Conservation (phyloP, 352 stramenopile species). For the Phytophthora colocasiae region DNA sequence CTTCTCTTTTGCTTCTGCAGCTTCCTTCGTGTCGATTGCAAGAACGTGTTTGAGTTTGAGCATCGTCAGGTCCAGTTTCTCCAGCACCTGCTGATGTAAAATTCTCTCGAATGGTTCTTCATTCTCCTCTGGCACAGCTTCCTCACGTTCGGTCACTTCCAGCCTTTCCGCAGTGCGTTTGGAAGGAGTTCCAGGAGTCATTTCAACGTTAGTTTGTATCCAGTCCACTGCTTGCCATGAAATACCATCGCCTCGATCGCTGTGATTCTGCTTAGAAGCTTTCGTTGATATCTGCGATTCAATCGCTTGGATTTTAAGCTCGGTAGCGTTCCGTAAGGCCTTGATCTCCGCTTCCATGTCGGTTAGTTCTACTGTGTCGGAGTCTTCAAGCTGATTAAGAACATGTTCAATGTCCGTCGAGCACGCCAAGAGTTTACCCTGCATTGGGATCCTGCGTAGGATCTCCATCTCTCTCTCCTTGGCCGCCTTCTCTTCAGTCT, state of each 20-base stretch:
- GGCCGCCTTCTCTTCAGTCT: no score
- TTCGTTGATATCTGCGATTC: slow-evolving; percentile 29
- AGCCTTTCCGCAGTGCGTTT: neutral
- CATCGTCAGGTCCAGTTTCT: slow-evolving; percentile 72
- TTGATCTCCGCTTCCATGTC: slow-evolving; percentile 27
- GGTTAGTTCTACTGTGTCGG: no score
- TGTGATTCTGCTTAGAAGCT: neutral
- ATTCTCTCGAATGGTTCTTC: slow-evolving; percentile 39
- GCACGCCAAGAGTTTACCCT: no score
- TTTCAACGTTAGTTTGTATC: slow-evolving; percentile 30
- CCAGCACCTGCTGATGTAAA: slow-evolving; percentile 53
- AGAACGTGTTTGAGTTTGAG: slow-evolving; percentile 67
- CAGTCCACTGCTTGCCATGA: slow-evolving; percentile 35
- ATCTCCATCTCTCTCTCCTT: no score
- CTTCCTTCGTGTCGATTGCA: slow-evolving; percentile 57
- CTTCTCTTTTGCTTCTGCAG: slow-evolving; percentile 35
- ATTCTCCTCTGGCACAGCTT: no score
- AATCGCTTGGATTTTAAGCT: slow-evolving; percentile 43
- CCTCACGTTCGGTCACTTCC: no score
- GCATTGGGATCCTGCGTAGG: no score
- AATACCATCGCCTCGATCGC: neutral
- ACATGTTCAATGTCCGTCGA: no score
- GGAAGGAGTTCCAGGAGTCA: neutral
- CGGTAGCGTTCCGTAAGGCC: slow-evolving; percentile 23
- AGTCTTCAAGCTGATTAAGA: no score